Evolutionary conservation across 2,329 filamentous ascomycete species (phyloP), one percentile per base, ranked within the genome.

Genomic region (Talaromyces sp.): DNA sequence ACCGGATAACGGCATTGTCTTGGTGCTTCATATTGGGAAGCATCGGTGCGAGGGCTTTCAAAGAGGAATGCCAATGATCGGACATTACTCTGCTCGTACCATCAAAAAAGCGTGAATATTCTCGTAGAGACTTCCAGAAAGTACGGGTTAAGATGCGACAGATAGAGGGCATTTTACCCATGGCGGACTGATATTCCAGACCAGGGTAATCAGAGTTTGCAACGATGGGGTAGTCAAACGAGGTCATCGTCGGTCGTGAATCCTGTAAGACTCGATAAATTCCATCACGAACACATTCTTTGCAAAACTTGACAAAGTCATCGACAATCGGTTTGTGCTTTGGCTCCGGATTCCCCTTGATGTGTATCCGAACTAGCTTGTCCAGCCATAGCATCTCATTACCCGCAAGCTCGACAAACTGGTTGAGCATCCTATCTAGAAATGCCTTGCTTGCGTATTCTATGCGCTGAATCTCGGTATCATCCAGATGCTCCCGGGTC

Each of bases 371-470:
- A 13, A 64, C 56, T 4, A 75, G 62, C 2, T 68, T 58, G 6
- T 67, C 59, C 19, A 81, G 64, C 78, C 78, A 81, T 17, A 54
- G 36, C 74, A 79, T 77, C 15, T 73, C 64, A 15, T 61, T 59
- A 39, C 71, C 73, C 0, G 71, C 60, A 10, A 80, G 68, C 19
- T 68, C 54, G n/a, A 72, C 49, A 42, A 77, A 72, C 11, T 69
- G 64, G 17, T 67, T 63, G 11, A 74, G 62, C 17, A 86, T 73
- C 8, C 84, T 77, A 10, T 82, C 81, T 2, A 81, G 71, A 47
- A 88, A 77, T 9, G 76, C 78, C 28, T 80, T 79, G 25, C 82
- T 82, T 8, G 85, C 85, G 68, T 88, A 85, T 65, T 87, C 82
- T 2, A 87, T 79, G 3, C 81, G 73, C 58, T 87, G 85, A 13